Evolutionary conservation across 768 basidiomycete species (phyloP).

Genomic region (Hypholoma fasciculare): DNA sequence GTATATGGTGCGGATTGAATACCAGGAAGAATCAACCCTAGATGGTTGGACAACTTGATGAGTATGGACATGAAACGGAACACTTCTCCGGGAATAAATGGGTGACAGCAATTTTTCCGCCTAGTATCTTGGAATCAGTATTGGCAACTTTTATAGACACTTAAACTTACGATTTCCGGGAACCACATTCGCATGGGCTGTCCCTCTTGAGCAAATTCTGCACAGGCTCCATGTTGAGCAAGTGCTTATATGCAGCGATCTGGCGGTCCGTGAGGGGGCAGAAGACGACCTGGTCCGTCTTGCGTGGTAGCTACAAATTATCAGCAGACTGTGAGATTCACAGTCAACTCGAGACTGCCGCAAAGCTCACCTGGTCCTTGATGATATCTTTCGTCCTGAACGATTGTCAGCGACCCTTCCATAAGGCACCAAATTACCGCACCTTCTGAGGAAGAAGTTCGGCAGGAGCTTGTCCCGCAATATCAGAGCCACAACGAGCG

Average conservation of each 20-base stretch:
- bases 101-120: slow-evolving; percentile 42
- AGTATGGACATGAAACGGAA: slow-evolving; percentile 82
- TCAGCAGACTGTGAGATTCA: neutral
- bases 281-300: slow-evolving; percentile 90
- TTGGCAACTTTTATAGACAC: neutral
- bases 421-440: neutral
- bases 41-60: slow-evolving; percentile 87
- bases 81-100: slow-evolving; percentile 58
- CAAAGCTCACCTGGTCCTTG: slow-evolving; percentile 50
- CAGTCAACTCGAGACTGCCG: neutral
- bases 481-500: slow-evolving; percentile 56
- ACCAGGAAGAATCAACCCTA: slow-evolving; percentile 86
- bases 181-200: slow-evolving; percentile 73
- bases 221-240: slow-evolving; percentile 64
- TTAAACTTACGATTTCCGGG: slow-evolving; percentile 47
- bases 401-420: neutral
- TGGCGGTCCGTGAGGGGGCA: slow-evolving; percentile 82
- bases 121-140: slow-evolving; percentile 22
- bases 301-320: slow-evolving; percentile 70
- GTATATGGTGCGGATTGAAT: neutral
- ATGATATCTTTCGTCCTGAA: slow-evolving; percentile 78
- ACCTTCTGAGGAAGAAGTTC: slow-evolving; percentile 82
- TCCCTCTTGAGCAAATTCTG: slow-evolving; percentile 74
- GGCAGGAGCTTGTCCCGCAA: slow-evolving; percentile 75
- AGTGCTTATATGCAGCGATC: slow-evolving; percentile 68